A percentile compares a stretch with the other conserved stretches of the same genome.
These are phyloP conservation scores for Westerdykella aurantiaca DNA, from an alignment of 2,329 filamentous ascomycete species.

Conservation along the genomic window DNA sequence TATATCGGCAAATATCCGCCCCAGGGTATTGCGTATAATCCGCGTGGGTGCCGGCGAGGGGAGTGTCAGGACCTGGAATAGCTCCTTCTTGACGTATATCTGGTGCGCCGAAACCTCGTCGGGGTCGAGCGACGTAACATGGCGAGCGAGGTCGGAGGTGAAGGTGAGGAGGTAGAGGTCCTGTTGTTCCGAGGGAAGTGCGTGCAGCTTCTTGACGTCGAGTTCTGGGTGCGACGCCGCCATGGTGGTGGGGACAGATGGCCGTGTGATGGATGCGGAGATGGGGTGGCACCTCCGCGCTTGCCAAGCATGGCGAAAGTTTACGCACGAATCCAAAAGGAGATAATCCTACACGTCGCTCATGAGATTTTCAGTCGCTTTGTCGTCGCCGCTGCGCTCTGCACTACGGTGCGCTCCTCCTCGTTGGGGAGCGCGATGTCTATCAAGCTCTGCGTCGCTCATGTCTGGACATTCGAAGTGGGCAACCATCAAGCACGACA, in stretches of 20 bases:
- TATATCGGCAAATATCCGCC: constrained; percentile 74
- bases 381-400: constrained; percentile 22
- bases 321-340: no score
- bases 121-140: constrained; percentile 66
- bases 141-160: constrained; percentile 72
- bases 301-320: background rate
- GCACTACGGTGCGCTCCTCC: constrained; percentile 1
- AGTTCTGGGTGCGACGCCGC: constrained; percentile 58
- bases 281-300: constrained; percentile 1
- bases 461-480: constrained; percentile 61
- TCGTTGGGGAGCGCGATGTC: constrained; percentile 11
- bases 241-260: constrained; percentile 16
- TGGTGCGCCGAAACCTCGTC: constrained; percentile 86
- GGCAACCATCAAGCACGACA: constrained; percentile 95
- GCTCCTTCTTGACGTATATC: constrained; percentile 84
- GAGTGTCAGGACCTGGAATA: constrained; percentile 87
- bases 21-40: constrained; percentile 84
- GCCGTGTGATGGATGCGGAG: constrained; percentile 16
- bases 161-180: constrained; percentile 90
- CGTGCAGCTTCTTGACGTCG: constrained; percentile 81
- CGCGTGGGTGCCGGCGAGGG: constrained; percentile 74
- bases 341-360: no score
- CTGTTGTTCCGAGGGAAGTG: constrained; percentile 88
- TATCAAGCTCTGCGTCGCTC: constrained; percentile 22
- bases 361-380: background rate